Evolutionary conservation across 2,329 filamentous ascomycete species (phyloP).

Genomic region (Monosporascus sp.): DNA sequence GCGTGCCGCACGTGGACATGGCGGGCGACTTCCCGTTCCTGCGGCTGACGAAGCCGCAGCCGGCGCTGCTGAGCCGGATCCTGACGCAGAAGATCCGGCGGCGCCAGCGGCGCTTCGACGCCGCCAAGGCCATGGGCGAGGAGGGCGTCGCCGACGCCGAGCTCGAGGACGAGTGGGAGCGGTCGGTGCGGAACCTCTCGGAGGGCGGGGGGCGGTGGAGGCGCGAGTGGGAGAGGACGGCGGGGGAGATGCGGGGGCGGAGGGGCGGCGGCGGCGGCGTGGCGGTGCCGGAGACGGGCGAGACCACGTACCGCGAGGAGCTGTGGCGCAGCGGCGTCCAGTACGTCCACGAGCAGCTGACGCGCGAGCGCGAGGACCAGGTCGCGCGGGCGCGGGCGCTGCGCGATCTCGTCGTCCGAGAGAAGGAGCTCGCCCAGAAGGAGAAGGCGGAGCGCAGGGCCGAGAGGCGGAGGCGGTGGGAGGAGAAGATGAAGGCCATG

Average conservation of each 20-base stretch:
- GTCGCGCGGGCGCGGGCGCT: constrained; percentile 26
- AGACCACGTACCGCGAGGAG: constrained; percentile 6
- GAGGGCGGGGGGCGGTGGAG: constrained; percentile 2
- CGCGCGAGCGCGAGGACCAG: constrained; percentile 14
- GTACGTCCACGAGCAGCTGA: constrained; percentile 4
- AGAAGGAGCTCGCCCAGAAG: constrained; percentile 15
- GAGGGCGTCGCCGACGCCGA: constrained; percentile 24
- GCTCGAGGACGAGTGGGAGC: constrained; percentile 38
- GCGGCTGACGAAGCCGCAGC: constrained; percentile 61
- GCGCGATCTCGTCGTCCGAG: constrained; percentile 19
- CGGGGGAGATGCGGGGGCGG: background rate
- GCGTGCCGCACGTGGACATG: constrained; percentile 54
- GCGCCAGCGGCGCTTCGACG: constrained; percentile 38
- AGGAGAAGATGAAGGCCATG: constrained; percentile 14
- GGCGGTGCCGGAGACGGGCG: background rate
- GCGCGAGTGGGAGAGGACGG: background rate
- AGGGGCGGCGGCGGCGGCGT: no score
- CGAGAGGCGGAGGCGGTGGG: constrained; percentile 9
- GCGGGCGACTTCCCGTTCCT: constrained; percentile 58
- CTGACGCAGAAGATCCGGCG: constrained; percentile 45
- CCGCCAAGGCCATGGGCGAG: constrained; percentile 20
- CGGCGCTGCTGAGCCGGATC: constrained; percentile 50
- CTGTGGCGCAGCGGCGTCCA: constrained; percentile 10
- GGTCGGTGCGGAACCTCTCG: constrained; percentile 4
- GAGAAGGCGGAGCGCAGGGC: constrained; percentile 9